Conservation (phyloP, 257 asterid species). For the Galeopsis tetrahit region DNA sequence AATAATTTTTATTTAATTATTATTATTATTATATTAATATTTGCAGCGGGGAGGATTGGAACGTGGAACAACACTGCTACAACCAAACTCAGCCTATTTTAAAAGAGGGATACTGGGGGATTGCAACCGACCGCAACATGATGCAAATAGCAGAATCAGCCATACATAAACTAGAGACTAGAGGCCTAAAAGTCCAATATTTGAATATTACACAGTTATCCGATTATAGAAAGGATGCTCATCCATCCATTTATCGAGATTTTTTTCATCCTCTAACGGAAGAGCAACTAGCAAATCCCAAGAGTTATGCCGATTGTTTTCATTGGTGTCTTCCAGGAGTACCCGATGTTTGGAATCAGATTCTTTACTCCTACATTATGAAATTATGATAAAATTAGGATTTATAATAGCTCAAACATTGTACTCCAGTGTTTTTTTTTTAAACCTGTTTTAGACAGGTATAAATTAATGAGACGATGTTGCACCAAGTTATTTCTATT, state of each 20-base stretch:
- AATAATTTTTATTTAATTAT: background rate
- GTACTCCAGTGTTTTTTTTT: no score
- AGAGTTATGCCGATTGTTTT: slow-evolving; percentile 49
- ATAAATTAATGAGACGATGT: no score
- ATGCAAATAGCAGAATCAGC: slow-evolving; percentile 20
- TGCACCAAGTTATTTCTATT: no score
- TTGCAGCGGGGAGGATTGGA: slow-evolving; percentile 19
- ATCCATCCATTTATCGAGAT: slow-evolving; percentile 56
- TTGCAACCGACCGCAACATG: slow-evolving; percentile 19
- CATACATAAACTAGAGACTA: slow-evolving; percentile 15
- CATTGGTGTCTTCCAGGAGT: slow-evolving; percentile 89
- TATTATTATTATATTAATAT: background rate
- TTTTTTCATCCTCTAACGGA: slow-evolving; percentile 29
- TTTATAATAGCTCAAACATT: background rate
- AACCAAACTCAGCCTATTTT: slow-evolving; percentile 18
- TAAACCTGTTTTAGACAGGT: no score
- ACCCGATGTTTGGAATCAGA: slow-evolving; percentile 77
- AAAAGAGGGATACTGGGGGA: slow-evolving; percentile 26
- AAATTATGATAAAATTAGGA: slow-evolving; percentile 24
- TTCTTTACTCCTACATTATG: slow-evolving; percentile 42
- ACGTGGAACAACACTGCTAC: background rate
- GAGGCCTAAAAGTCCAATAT: slow-evolving; percentile 41
- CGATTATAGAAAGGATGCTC: slow-evolving; percentile 68
- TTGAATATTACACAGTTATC: slow-evolving; percentile 68
- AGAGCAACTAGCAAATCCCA: slow-evolving; percentile 46